Evolutionary conservation across 441 rosid species (phyloP), one percentile per base, ranked within the genome.

Genomic region (Euphorbia celastroides): DNA sequence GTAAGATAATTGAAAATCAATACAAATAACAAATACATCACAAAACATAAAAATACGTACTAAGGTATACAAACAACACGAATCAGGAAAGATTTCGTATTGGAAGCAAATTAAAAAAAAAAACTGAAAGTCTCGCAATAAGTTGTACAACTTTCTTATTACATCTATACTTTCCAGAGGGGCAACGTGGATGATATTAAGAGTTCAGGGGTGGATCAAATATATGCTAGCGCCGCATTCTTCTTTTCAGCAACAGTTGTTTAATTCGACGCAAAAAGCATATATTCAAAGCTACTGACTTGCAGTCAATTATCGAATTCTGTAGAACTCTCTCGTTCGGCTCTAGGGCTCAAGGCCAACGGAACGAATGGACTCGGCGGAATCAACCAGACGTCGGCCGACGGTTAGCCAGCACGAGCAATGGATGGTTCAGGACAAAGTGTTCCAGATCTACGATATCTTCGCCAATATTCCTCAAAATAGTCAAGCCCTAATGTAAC

Each of bases 361-460:
- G 34, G 11, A 46, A 36, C 27, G 19, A 19, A 57, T 27, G 70
- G 57, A 57, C 32, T 20, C 34, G 6, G 44, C n/a, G 72, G 67
- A 54, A 55, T 9, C 62, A 55, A 32, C 5, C 16, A 22, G 22
- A 2, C 61, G 60, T 2, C 41, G 68, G 34, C 23, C 28, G 70
- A 89, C 94, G 41, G 82, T 75, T 68, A 83, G 79, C 74, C 91
- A 92, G 72, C 78, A 81, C 2, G 91, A 88, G 70, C 90, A 88
- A 68, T 68, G 80, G 76, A 75, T 75, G 68, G 96, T 92, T 68
- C 80, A 80, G 75, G 68, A 75, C 23, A 79, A 73, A 42, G 93
- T 89, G 42, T 85, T 79, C 70, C 66, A 73, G 76, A 81, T 89
- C 26, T 89, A 78, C 79, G 65, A 75, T 65, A 19, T 73, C 77